Percentiles rank a stretch among this genome's conserved stretches.
These are phyloP conservation scores for Francoa sonchifolia DNA, from an alignment of 441 rosid species.

Conservation along the genomic window DNA sequence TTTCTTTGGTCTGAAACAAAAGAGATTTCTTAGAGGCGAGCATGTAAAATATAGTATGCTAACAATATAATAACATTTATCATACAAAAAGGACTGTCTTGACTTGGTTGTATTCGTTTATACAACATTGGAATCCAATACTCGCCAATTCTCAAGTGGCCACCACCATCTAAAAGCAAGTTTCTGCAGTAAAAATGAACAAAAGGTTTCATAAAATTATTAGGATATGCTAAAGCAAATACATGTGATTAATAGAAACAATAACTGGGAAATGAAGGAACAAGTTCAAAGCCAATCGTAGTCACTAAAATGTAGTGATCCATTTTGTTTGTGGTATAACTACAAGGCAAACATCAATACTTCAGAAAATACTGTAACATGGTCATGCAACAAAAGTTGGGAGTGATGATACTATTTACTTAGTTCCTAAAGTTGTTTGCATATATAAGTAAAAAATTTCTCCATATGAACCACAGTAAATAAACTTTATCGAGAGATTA, in stretches of 20 bases:
- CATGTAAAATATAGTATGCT: neutral
- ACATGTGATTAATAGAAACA: neutral
- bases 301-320: no score
- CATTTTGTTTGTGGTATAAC: no score
- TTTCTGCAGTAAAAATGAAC: conserved; percentile 19
- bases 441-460: no score
- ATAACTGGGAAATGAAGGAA: no score
- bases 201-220: neutral
- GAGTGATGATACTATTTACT: no score
- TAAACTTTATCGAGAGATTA: no score
- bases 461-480: no score
- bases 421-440: no score
- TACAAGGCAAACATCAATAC: no score
- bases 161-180: conserved; percentile 44
- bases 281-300: no score
- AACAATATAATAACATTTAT: neutral
- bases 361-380: no score
- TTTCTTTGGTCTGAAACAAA: conserved; percentile 22
- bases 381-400: no score
- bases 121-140: conserved; percentile 47
- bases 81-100: conserved; percentile 29
- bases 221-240: neutral
- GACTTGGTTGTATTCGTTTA: conserved; percentile 34
- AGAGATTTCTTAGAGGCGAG: conserved; percentile 1
- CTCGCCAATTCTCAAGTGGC: conserved; percentile 50